Evolutionary conservation across 2,329 filamentous ascomycete genomes (phyloP), one percentile per base, ranked within the genome.

Genomic region (Pseudocercospora fijiensis): DNA sequence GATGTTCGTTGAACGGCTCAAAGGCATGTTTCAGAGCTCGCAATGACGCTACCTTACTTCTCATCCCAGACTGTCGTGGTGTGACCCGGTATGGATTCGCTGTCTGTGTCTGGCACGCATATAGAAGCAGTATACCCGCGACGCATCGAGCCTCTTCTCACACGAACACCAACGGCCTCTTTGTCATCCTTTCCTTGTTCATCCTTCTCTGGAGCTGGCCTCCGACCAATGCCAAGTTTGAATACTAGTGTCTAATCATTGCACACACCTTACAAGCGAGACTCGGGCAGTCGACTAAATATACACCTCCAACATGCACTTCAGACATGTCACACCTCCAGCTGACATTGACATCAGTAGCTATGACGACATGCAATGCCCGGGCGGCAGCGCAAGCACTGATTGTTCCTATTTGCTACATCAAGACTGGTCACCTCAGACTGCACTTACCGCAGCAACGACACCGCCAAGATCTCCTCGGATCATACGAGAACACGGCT

Each of bases 251-350:
- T 69, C 66, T 73, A 73, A 73, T 73, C 72, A 73, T 72, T 49
- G 24, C 47, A 62, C 47, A 60, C 53, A 58, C 60, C 37, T 53
- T 43, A 66, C 55, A 16, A 57, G 18, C 49, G 60, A 61, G 60
- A 61, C 66, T 66, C 69, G 66, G 65, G 66, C 56, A 69, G 66
- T 63, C 60, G 28, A 52, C 13, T 67, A 59, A 62, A 60, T 58
- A 57, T 67, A 67, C 65, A 71, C 27, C 57, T 18, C 72, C 66
- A 67, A 74, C 59, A 77, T 82, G 80, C 80, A 76, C 69, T 76
- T 74, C 70, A 78, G 79, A 71, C 78, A 81, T 60, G 73, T 78
- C 65, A 82, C 80, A 57, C 80, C 80, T 28, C 79, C 80, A 37
- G 72, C 74, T 41, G 70, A 75, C 51, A 70, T 76, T 61, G 71